Evolutionary conservation across 352 stramenopile species (phyloP), one percentile per base, ranked within the genome.

Genomic region (Detonula confervacea): DNA sequence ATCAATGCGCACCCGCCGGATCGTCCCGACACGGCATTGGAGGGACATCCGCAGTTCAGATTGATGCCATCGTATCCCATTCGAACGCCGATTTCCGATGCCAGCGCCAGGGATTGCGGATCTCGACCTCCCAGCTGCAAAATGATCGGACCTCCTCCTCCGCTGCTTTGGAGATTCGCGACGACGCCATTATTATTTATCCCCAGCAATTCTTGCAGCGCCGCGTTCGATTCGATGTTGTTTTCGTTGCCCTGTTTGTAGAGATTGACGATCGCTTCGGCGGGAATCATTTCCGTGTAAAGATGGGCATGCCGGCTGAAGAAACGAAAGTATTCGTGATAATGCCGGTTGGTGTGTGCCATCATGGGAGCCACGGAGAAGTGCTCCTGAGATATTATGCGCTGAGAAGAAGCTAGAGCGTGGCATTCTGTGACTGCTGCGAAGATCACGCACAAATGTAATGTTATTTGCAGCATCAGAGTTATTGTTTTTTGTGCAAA

Each of bases 21-120:
- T 18, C 68, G 55, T 24, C 81, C 80, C 25, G 75, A 70, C 16
- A 95, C 91, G 44, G 84, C 76, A 25, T 92, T 87, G 70, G 90
- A 97, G 11, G 97, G 97, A 77, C 97, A 99, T 11, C 97, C 97
- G 37, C 94, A 95, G 84, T 99, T 99, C n/a, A 99, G 77, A 83
- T 99, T 99, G 74, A 99, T 96, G 64, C 96, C 95, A 57, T 95
- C 91, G 76, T 97, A 97, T 11, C 93, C 95, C 67, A 96, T 98
- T 7, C 88, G 82, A 27, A 89, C 87, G 33, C 92, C 95, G 67
- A 94, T 91, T 1, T 92, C 90, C 22, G 92, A 89, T 42, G 92
- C 96, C 91, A 73, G 42, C 6, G 90, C 87, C 22, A 99, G 88
- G 27, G 90, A 73, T 22, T 96, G 84, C 24, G 96, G 78, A 86